Conservation (phyloP, 1,139 yeast species). For the Yamadazyma kanchanaburiensis region DNA sequence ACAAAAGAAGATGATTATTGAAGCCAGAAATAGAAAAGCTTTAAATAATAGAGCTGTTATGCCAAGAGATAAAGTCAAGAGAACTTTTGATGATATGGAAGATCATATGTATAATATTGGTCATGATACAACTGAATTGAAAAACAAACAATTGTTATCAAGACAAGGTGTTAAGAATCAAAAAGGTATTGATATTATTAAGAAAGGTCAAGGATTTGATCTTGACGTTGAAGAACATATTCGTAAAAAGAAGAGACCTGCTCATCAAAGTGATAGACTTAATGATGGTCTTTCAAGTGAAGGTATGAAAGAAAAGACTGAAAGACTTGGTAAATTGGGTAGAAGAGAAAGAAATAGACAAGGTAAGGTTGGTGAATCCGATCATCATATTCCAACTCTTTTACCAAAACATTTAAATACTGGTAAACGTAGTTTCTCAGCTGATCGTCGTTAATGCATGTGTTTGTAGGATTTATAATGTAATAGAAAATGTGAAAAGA, state of each 20-base stretch:
- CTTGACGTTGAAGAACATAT: slow-evolving; percentile 29
- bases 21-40: slow-evolving; percentile 83
- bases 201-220: slow-evolving; percentile 50
- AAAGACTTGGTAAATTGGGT: slow-evolving; percentile 80
- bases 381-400: slow-evolving; percentile 81
- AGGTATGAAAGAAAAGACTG: slow-evolving; percentile 80
- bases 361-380: slow-evolving; percentile 96
- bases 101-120: slow-evolving; percentile 86
- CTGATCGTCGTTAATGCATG: slow-evolving; percentile 71
- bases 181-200: slow-evolving; percentile 74
- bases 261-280: slow-evolving; percentile 73
- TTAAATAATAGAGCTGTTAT: slow-evolving; percentile 84
- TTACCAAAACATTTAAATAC: slow-evolving; percentile 92
- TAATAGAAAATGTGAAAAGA: too few relatives aligned
- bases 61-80: slow-evolving; percentile 87
- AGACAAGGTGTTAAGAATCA: slow-evolving; percentile 21
- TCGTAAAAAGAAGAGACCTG: slow-evolving; percentile 45
- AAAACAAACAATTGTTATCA: slow-evolving; percentile 43
- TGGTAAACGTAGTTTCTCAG: slow-evolving; percentile 94
- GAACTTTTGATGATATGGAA: slow-evolving; percentile 78
- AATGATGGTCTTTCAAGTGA: slow-evolving; percentile 85
- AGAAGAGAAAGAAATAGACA: slow-evolving; percentile 91
- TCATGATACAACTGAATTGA: slow-evolving; percentile 71
- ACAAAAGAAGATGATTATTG: slow-evolving; percentile 89
- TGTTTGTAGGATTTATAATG: too few relatives aligned